phyloP scores from a whole-genome alignment of 495 filamentous ascomycete species.

The Penicillium paradoxum region DNA sequence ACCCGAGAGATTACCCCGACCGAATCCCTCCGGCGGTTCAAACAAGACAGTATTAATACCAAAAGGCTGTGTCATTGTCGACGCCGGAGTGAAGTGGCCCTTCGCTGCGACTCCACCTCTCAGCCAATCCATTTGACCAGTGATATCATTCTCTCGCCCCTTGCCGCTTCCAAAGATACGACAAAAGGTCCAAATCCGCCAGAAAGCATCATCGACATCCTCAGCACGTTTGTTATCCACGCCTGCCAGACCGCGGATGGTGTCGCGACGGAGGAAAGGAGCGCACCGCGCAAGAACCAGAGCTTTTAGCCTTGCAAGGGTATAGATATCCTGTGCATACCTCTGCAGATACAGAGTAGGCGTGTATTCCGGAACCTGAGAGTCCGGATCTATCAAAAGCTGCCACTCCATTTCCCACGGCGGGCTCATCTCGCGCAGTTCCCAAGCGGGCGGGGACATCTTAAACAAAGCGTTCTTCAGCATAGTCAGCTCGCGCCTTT shows the following conservation, averaged over 20 bases:
- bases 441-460: slow-evolving; percentile 61
- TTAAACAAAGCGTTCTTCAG: slow-evolving; percentile 51
- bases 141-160: slow-evolving; percentile 55
- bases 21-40: slow-evolving; percentile 55
- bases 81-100: slow-evolving; percentile 26
- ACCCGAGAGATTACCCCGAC: slow-evolving; percentile 52
- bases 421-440: slow-evolving; percentile 58
- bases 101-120: slow-evolving; percentile 51
- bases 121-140: slow-evolving; percentile 63
- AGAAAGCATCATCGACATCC: slow-evolving; percentile 61
- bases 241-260: slow-evolving; percentile 51
- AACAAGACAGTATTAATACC: slow-evolving; percentile 51
- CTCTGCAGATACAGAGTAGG: slow-evolving; percentile 51
- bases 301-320: slow-evolving; percentile 54
- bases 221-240: slow-evolving; percentile 44
- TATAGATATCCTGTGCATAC: slow-evolving; percentile 54
- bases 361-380: slow-evolving; percentile 53
- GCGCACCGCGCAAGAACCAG: slow-evolving; percentile 56
- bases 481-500: slow-evolving; percentile 52
- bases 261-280: slow-evolving; percentile 55
- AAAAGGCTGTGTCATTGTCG: slow-evolving; percentile 42
- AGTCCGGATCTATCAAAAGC: slow-evolving; percentile 37
- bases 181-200: slow-evolving; percentile 68
- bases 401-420: slow-evolving; percentile 47
- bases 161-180: slow-evolving; percentile 59